Evolutionary conservation across 208 protist species (phyloP).

Genomic region (Crithidia thermophila): DNA sequence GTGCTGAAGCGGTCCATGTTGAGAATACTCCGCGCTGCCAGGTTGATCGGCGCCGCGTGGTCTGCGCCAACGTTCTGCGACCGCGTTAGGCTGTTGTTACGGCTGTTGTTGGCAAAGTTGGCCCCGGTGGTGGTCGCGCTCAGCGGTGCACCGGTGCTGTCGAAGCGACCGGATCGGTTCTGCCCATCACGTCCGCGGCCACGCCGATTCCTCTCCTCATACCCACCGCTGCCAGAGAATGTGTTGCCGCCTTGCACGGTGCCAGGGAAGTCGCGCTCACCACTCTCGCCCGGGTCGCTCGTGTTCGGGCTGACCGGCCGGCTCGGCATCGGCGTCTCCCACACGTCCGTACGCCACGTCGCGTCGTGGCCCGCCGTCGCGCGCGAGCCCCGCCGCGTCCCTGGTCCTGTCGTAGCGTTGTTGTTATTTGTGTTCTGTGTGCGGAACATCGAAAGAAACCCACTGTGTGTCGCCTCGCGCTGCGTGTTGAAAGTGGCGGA

Average conservation of each 20-base stretch:
- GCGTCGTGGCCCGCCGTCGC: neutral
- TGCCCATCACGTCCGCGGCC: neutral
- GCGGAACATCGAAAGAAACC: conserved; percentile 9
- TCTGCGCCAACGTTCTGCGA: neutral
- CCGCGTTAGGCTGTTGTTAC: neutral
- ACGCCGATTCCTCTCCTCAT: too few relatives aligned
- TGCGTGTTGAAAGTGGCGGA: neutral
- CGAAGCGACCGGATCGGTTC: neutral
- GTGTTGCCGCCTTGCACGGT: neutral
- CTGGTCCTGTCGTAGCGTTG: neutral
- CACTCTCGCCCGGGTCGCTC: neutral
- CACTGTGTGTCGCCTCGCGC: conserved; percentile 6
- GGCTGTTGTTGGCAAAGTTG: neutral
- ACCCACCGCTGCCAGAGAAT: too few relatives aligned
- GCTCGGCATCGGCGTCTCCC: conserved; percentile 22
- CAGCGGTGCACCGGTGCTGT: neutral
- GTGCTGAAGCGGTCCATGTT: conserved; percentile 69
- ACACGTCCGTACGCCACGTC: conserved; percentile 16
- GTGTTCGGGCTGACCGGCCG: neutral
- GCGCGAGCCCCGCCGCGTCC: neutral
- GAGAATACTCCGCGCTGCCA: conserved; percentile 27
- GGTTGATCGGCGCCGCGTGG: neutral
- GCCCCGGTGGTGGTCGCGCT: neutral
- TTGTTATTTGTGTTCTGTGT: too few relatives aligned
- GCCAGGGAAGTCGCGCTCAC: neutral